These are phyloP conservation scores for Yueomyces sinensis DNA, from an alignment of 805 yeast genomes.

Conservation along the genomic window DNA sequence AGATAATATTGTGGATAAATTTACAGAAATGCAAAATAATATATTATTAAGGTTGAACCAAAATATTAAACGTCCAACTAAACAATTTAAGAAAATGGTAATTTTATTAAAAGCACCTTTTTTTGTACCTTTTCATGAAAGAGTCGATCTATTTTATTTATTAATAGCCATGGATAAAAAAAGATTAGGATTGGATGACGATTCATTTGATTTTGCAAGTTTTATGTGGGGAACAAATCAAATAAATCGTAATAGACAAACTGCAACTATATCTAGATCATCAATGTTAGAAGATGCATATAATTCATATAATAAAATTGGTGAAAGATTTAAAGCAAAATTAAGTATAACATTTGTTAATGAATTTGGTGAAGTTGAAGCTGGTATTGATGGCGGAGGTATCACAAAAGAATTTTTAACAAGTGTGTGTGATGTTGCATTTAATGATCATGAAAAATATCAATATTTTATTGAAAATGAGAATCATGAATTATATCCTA, in stretches of 20 bases:
- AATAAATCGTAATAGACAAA: slow-evolving; percentile 9
- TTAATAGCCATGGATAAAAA: slow-evolving; percentile 44
- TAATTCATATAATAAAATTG: slow-evolving; percentile 38
- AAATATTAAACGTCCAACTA: slow-evolving; percentile 2
- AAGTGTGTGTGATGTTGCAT: slow-evolving; percentile 55
- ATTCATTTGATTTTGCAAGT: slow-evolving; percentile 4
- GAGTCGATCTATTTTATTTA: slow-evolving; percentile 62
- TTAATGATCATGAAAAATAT: slow-evolving; percentile 26
- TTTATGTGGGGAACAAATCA: slow-evolving; percentile 3
- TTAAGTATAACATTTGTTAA: slow-evolving; percentile 57
- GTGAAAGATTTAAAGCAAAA: slow-evolving; percentile 42
- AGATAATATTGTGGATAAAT: slow-evolving; percentile 4
- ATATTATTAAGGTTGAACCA: too few species aligned
- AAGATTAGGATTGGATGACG: slow-evolving; percentile 11
- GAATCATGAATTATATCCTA: slow-evolving; percentile 59
- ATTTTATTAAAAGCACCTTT: slow-evolving; percentile 60
- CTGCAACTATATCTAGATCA: slow-evolving; percentile 55
- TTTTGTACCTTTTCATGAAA: slow-evolving; percentile 57
- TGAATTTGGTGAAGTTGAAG: slow-evolving; percentile 61
- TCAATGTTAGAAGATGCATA: slow-evolving; percentile 65
- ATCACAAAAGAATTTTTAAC: slow-evolving; percentile 83
- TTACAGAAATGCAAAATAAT: background rate
- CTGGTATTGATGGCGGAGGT: slow-evolving; percentile 96
- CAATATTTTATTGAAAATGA: slow-evolving; percentile 31
- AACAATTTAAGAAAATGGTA: slow-evolving; percentile 27